Conservation (phyloP, 2,329 filamentous ascomycete species). For the Colletotrichum sp. region DNA sequence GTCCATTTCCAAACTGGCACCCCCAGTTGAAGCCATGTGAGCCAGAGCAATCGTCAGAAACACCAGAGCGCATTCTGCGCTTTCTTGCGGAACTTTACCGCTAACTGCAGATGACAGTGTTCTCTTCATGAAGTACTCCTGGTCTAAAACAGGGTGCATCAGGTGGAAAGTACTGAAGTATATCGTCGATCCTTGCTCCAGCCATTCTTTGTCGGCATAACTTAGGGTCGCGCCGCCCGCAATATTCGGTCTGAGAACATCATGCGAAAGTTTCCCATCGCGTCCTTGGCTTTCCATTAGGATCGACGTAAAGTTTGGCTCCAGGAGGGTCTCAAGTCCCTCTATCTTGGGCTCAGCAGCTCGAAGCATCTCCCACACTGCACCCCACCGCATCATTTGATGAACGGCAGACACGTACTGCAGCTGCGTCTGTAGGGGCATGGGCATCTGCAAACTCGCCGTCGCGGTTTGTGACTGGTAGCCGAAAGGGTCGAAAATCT, state of each 20-base stretch:
- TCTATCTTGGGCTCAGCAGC: not conserved
- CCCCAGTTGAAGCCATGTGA: conserved; percentile 52
- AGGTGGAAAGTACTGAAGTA: conserved; percentile 68
- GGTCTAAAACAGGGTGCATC: conserved; percentile 62
- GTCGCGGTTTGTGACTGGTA: not conserved
- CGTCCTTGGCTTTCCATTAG: conserved; percentile 12
- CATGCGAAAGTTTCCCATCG: not conserved
- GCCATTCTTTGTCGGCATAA: conserved; percentile 42
- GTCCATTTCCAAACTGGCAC: conserved; percentile 49
- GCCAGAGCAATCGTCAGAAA: conserved; percentile 65
- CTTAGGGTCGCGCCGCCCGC: not conserved
- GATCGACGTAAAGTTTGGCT: not conserved
- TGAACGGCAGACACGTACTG: conserved; percentile 13
- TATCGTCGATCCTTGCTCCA: conserved; percentile 51
- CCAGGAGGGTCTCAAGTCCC: not conserved
- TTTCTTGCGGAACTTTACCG: conserved; percentile 52
- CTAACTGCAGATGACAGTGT: conserved; percentile 50
- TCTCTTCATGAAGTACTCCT: conserved; percentile 56
- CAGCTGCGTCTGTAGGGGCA: not conserved
- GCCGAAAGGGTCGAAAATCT: not conserved
- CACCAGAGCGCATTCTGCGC: conserved; percentile 55
- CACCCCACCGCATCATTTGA: conserved; percentile 20
- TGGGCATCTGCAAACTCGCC: conserved; percentile 22
- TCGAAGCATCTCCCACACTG: conserved; percentile 19
- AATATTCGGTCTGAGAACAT: not conserved